These are phyloP conservation scores for bread wheat (Triticum aestivum) DNA, from an alignment of 176 grass and related monocot genomes.

Conservation along the genomic window IWGSC_CS_RefSeq_v2.1 NC_057803.1:58307534-58308033, in stretches of 20 bases:
- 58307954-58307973: background rate
- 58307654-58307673: slow-evolving; percentile 16
- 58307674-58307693: slow-evolving; percentile 38
- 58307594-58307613: background rate
- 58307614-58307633: background rate
- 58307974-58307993: slow-evolving; percentile 32
- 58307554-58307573: background rate
- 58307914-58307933: slow-evolving; percentile 42
- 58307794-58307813: slow-evolving; percentile 39
- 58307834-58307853: background rate
- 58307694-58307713: background rate
- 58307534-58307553: background rate
- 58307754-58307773: slow-evolving; percentile 12
- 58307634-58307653: background rate
- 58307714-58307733: slow-evolving; percentile 33
- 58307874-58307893: slow-evolving; percentile 45
- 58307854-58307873: slow-evolving; percentile 32
- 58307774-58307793: slow-evolving; percentile 14
- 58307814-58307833: slow-evolving; percentile 35
- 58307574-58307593: background rate
- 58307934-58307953: slow-evolving; percentile 6
- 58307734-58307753: slow-evolving; percentile 44
- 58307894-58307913: slow-evolving; percentile 20
- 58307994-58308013: slow-evolving; percentile 26
- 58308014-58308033: background rate